phyloP scores from a whole-genome alignment of 2,329 filamentous ascomycete species.

The Amauroascus verrucosus region DNA sequence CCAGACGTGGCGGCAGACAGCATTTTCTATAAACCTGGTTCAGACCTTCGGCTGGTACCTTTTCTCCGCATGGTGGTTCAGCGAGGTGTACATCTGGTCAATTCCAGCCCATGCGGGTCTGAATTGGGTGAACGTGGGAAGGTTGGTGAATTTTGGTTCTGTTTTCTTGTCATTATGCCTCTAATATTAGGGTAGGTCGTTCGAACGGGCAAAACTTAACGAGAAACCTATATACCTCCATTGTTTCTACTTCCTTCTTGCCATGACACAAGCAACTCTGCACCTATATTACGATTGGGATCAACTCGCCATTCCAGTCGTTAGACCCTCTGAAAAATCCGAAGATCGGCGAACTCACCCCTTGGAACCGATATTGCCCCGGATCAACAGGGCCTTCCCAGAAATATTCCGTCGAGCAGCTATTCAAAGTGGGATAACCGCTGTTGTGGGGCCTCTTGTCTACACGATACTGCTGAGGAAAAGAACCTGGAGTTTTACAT shows the following conservation, averaged over 20 bases:
- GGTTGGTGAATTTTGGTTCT: slow-evolving; percentile 39
- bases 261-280: slow-evolving; percentile 54
- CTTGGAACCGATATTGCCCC: slow-evolving; percentile 28
- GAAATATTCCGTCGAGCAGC: slow-evolving; percentile 26
- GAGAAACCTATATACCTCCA: slow-evolving; percentile 77
- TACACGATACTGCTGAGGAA: slow-evolving; percentile 56
- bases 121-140: slow-evolving; percentile 60
- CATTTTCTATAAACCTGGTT: slow-evolving; percentile 50
- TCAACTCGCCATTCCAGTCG: slow-evolving; percentile 46
- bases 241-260: slow-evolving; percentile 57
- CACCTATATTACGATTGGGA: slow-evolving; percentile 70
- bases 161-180: not conserved
- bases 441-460: slow-evolving; percentile 42
- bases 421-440: slow-evolving; percentile 33
- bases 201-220: slow-evolving; percentile 67
- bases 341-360: slow-evolving; percentile 30
- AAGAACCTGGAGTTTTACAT: slow-evolving; percentile 57
- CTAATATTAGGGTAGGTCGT: slow-evolving; percentile 27
- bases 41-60: slow-evolving; percentile 67
- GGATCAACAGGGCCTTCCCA: slow-evolving; percentile 30
- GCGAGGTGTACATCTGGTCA: slow-evolving; percentile 70
- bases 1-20: slow-evolving; percentile 51
- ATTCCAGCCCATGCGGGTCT: slow-evolving; percentile 51
- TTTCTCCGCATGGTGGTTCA: slow-evolving; percentile 68
- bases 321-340: slow-evolving; percentile 26